phyloP scores from a whole-genome alignment of 805 yeast genomes.

The Zygoascus biomembranicola region DNA sequence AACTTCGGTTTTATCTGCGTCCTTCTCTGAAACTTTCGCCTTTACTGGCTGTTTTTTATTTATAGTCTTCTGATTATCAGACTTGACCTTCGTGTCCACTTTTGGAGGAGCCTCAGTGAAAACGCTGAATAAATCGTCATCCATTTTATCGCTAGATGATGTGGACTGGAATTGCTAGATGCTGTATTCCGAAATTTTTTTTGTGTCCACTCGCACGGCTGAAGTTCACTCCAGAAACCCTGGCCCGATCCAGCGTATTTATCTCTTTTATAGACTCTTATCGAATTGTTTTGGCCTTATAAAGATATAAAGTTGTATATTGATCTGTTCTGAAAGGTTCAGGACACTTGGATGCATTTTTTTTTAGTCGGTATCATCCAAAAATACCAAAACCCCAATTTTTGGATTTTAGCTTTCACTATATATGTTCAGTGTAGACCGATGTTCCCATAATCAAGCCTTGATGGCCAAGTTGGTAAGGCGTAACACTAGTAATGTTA shows the following conservation, averaged over 20 bases:
- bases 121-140: slow-evolving; percentile 26
- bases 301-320: no score
- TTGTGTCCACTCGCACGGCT: neutral
- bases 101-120: slow-evolving; percentile 24
- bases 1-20: neutral
- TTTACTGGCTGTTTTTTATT: neutral
- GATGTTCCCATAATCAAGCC: slow-evolving; percentile 23
- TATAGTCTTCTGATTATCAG: neutral
- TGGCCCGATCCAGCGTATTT: no score
- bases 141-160: slow-evolving; percentile 4
- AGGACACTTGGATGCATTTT: no score
- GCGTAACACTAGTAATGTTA: slow-evolving; percentile 87
- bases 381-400: no score
- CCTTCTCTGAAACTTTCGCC: neutral
- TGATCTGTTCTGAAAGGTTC: no score
- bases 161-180: neutral
- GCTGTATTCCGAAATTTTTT: neutral
- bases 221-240: neutral
- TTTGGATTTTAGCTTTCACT: no score
- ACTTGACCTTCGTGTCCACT: neutral
- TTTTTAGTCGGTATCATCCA: no score
- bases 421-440: no score
- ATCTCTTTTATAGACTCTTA: no score
- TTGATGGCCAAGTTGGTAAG: slow-evolving; percentile 67
- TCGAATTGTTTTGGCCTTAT: no score